Percentiles rank a stretch among this genome's conserved stretches.
Conservation (phyloP, 352 stramenopile species). For the Thraustochytrium striatum region DNA sequence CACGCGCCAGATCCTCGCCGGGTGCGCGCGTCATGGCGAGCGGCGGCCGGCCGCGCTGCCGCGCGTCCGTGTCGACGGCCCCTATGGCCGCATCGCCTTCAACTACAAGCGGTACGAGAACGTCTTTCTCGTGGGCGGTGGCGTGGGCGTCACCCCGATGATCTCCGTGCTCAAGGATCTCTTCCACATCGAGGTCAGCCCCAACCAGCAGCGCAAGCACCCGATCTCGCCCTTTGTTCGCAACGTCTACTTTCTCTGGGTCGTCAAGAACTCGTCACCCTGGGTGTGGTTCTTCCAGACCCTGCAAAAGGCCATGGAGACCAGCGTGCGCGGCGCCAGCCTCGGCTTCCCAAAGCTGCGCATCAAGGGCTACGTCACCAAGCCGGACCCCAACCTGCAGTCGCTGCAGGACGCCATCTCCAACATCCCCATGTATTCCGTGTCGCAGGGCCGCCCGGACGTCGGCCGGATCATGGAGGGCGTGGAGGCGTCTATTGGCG, state of each 20-base stretch:
- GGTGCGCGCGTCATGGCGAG: background rate
- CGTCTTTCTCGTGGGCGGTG: conserved; percentile 58
- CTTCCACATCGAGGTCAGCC: conserved; percentile 69
- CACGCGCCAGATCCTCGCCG: conserved; percentile 33
- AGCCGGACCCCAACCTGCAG: background rate
- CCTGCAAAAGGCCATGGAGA: background rate
- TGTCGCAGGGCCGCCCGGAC: background rate
- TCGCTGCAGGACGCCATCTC: background rate
- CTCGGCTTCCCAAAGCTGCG: background rate
- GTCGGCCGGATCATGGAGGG: background rate
- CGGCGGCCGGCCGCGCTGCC: background rate
- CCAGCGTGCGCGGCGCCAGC: background rate
- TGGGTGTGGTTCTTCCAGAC: background rate
- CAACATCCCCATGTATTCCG: background rate
- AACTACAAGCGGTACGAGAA: background rate
- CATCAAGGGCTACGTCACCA: background rate
- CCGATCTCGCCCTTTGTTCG: background rate
- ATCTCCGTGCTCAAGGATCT: conserved; percentile 80
- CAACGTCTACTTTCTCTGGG: conserved; percentile 14
- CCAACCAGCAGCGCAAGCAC: conserved; percentile 58
- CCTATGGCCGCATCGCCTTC: conserved; percentile 44
- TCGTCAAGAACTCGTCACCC: background rate
- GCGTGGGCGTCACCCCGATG: conserved; percentile 78
- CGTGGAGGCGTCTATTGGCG: background rate
- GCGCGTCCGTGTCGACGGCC: conserved; percentile 49